Percentiles rank a stretch among this genome's conserved stretches.
Conservation (phyloP, 768 basidiomycete species). For the Mycena galericulata region DNA sequence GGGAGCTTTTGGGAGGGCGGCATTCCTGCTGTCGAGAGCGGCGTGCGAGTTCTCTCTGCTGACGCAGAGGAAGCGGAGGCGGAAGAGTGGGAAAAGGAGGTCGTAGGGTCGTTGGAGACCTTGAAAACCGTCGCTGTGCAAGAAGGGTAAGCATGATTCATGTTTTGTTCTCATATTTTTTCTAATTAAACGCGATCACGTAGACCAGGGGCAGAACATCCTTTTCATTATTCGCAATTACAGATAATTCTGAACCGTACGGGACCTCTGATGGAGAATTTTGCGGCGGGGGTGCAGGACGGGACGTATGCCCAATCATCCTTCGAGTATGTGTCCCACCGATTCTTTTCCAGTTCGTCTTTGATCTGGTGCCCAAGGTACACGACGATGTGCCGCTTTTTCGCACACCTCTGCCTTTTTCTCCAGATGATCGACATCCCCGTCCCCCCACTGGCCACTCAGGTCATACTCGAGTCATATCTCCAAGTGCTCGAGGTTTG, state of each 20-base stretch:
- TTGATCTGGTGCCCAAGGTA: constrained; percentile 58
- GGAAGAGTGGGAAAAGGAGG: constrained; percentile 76
- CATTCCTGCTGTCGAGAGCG: constrained; percentile 56
- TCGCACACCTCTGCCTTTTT: constrained; percentile 92
- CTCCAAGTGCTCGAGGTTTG: constrained; percentile 86
- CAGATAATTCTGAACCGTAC: constrained; percentile 82
- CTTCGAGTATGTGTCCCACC: constrained; percentile 62
- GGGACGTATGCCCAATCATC: constrained; percentile 61
- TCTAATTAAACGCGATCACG: constrained; percentile 3
- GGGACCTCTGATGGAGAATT: constrained; percentile 74
- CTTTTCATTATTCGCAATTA: constrained; percentile 86
- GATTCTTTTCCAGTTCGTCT: not conserved
- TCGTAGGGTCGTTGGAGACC: constrained; percentile 65
- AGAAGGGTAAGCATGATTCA: constrained; percentile 64
- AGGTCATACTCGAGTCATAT: constrained; percentile 89
- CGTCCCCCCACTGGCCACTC: constrained; percentile 79
- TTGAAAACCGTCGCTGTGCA: constrained; percentile 68
- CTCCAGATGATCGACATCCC: constrained; percentile 83
- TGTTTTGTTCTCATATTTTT: constrained; percentile 15
- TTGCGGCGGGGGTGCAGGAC: constrained; percentile 67
- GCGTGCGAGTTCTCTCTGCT: constrained; percentile 42
- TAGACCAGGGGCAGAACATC: constrained; percentile 74
- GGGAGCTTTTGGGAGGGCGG: constrained; percentile 88
- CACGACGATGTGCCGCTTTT: constrained; percentile 85
- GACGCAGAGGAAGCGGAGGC: constrained; percentile 47